phyloP scores from a whole-genome alignment of 495 filamentous ascomycete species.

The Thermochaetoides thermophila region DNA sequence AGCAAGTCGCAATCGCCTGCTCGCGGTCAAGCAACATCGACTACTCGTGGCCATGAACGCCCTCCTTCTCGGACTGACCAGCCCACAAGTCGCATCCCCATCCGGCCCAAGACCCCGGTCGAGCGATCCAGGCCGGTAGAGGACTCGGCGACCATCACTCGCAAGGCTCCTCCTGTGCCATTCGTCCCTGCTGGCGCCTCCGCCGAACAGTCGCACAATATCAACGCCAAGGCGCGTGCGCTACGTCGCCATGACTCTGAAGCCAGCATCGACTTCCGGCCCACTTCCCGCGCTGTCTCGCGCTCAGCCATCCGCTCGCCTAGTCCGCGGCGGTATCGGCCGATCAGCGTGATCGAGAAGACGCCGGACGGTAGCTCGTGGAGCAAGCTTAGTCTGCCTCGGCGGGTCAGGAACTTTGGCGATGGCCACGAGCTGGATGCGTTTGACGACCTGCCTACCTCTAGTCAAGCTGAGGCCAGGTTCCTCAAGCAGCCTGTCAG shows the following conservation, averaged over 20 bases:
- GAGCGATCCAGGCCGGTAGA: conserved; percentile 44
- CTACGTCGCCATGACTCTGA: conserved; percentile 65
- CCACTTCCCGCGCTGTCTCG: conserved; percentile 39
- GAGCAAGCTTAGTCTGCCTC: conserved; percentile 56
- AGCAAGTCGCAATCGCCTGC: conserved; percentile 35
- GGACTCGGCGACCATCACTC: conserved; percentile 33
- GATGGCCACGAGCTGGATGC: conserved; percentile 82
- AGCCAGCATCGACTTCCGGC: conserved; percentile 37
- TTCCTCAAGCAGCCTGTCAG: conserved; percentile 67
- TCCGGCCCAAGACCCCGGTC: conserved; percentile 58
- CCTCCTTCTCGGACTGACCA: conserved; percentile 32
- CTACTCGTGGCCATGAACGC: conserved; percentile 21
- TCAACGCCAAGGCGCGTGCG: conserved; percentile 51
- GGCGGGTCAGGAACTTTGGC: conserved; percentile 64
- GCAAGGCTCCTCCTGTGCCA: conserved; percentile 50
- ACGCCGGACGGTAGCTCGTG: conserved; percentile 26
- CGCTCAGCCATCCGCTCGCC: conserved; percentile 41
- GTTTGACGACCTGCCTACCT: conserved; percentile 92
- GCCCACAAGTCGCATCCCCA: conserved; percentile 24
- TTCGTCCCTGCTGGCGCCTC: conserved; percentile 71
- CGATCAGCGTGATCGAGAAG: conserved; percentile 23
- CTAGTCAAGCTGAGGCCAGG: conserved; percentile 60
- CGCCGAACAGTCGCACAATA: conserved; percentile 62
- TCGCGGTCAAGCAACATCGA: no score
- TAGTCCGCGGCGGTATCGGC: conserved; percentile 33